These are phyloP conservation scores for Spirogloea muscicola DNA, from an alignment of 139 green algal species.

Conservation along the genomic window DNA sequence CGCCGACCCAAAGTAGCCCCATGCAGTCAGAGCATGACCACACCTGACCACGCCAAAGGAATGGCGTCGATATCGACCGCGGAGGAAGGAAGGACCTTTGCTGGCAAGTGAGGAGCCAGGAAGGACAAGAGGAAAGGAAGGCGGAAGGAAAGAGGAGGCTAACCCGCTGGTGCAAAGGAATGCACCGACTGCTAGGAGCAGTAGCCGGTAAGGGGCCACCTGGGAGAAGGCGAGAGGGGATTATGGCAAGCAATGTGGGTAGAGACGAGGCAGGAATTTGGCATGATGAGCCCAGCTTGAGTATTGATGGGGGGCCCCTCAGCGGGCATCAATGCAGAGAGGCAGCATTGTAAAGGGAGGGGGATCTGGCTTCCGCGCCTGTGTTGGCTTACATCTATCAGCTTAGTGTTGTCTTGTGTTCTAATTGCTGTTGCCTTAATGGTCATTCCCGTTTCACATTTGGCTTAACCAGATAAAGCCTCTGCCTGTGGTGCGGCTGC, in stretches of 20 bases:
- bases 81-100: not conserved
- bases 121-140: not conserved
- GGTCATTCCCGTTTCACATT: not conserved
- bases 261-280: no score
- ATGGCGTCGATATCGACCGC: not conserved
- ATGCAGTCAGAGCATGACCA: conserved; percentile 11
- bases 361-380: no score
- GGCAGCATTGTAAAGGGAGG: no score
- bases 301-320: no score
- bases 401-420: not conserved
- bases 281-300: no score
- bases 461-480: not conserved
- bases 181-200: no score
- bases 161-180: no score
- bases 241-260: no score
- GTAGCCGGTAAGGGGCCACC: no score
- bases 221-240: no score
- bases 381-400: not conserved
- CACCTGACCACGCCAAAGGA: not conserved
- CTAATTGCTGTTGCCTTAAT: not conserved
- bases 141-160: conserved; percentile 1
- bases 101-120: not conserved
- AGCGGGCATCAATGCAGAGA: no score
- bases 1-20: not conserved
- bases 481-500: not conserved